These are phyloP conservation scores for Lophiostoma macrostomum DNA, from an alignment of 495 filamentous ascomycete species.

Conservation along the genomic window DNA sequence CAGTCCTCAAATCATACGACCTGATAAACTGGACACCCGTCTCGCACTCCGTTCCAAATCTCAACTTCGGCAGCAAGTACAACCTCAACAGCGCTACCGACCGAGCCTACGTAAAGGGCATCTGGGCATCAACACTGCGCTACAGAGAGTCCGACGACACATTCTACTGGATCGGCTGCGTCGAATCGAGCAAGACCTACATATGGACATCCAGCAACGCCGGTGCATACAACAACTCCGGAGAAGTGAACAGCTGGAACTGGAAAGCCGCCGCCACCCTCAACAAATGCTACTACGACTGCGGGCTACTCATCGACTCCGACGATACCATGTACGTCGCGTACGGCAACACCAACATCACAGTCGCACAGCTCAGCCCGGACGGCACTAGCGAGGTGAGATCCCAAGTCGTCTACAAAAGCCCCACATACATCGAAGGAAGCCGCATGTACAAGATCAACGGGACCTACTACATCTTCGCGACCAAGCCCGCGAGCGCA, in stretches of 20 bases:
- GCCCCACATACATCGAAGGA: slow-evolving; percentile 50
- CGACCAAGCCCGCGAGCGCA: slow-evolving; percentile 45
- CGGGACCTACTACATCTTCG: slow-evolving; percentile 54
- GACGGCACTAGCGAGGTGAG: slow-evolving; percentile 48
- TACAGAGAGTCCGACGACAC: slow-evolving; percentile 47
- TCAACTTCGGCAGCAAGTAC: slow-evolving; percentile 50
- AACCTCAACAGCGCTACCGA: slow-evolving; percentile 43
- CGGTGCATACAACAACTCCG: slow-evolving; percentile 8
- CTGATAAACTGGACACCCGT: slow-evolving; percentile 57
- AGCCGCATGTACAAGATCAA: slow-evolving; percentile 56
- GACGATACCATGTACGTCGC: slow-evolving; percentile 58
- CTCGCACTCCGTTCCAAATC: slow-evolving; percentile 52
- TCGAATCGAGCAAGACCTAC: slow-evolving; percentile 48
- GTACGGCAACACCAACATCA: slow-evolving; percentile 51
- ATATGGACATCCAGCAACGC: slow-evolving; percentile 45
- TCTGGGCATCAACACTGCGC: slow-evolving; percentile 54
- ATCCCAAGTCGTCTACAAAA: slow-evolving; percentile 45
- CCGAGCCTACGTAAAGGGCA: slow-evolving; percentile 52
- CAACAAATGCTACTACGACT: slow-evolving; percentile 57
- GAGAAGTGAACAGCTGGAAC: slow-evolving; percentile 41
- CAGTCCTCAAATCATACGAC: slow-evolving; percentile 55
- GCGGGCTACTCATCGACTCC: slow-evolving; percentile 53
- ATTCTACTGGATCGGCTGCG: slow-evolving; percentile 59
- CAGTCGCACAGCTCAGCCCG: slow-evolving; percentile 49
- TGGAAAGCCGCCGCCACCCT: slow-evolving; percentile 43